Percentiles rank a stretch among this genome's conserved stretches.
These are phyloP conservation scores for Mucor irregularis DNA, from an alignment of 371 early-diverging fungal genomes.

Conservation along the genomic window DNA sequence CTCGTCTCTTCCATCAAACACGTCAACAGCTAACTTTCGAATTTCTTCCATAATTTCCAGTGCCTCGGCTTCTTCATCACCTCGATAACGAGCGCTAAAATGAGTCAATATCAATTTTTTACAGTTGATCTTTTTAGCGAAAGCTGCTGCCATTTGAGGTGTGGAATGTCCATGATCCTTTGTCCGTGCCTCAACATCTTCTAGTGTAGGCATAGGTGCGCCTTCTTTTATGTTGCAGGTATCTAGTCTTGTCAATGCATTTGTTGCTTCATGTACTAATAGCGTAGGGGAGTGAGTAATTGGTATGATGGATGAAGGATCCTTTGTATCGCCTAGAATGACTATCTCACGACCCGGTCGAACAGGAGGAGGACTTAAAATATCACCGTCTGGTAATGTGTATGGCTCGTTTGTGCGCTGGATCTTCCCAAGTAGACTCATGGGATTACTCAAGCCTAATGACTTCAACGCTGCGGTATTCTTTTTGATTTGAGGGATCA, in stretches of 20 bases:
- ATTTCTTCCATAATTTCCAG: constrained; percentile 59
- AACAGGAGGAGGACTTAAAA: constrained; percentile 34
- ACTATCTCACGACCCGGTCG: constrained; percentile 52
- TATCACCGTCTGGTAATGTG: constrained; percentile 49
- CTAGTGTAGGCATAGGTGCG: constrained; percentile 13
- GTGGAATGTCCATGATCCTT: constrained; percentile 62
- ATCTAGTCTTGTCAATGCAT: constrained; percentile 49
- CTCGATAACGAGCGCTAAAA: constrained; percentile 60
- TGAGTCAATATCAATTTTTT: constrained; percentile 55
- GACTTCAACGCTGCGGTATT: constrained; percentile 35
- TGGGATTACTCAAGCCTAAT: constrained; percentile 46
- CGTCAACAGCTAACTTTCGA: constrained; percentile 36
- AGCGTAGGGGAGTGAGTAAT: constrained; percentile 23
- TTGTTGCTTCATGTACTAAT: constrained; percentile 66
- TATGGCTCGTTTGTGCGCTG: constrained; percentile 41
- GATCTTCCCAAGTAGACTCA: constrained; percentile 44
- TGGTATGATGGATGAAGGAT: constrained; percentile 33
- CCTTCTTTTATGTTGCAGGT: constrained; percentile 4
- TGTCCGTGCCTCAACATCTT: constrained; percentile 39
- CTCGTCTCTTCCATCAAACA: constrained; percentile 36
- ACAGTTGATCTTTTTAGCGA: constrained; percentile 48
- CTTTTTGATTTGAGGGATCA: constrained; percentile 43
- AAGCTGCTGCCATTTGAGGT: constrained; percentile 61
- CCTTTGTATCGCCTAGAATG: constrained; percentile 60
- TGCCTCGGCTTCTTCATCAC: constrained; percentile 43